Evolutionary conservation across 305 asterid species (phyloP).

Genomic region (Fraxinus latifolia): DNA sequence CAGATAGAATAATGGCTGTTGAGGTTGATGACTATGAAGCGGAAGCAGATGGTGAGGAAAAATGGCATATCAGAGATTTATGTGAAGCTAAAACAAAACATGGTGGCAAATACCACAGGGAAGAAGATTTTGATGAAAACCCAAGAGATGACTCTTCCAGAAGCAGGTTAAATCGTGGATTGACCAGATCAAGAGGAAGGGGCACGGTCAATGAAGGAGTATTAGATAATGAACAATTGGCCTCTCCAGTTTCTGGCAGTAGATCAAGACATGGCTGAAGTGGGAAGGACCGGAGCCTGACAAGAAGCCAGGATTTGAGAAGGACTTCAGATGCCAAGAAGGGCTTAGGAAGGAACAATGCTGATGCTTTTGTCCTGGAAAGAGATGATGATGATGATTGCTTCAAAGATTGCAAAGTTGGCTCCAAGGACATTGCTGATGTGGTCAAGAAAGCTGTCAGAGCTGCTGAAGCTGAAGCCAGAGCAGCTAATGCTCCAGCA

Average conservation of each 20-base stretch:
- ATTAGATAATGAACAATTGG: conserved; percentile 68
- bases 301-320: conserved; percentile 47
- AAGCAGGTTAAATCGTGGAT: conserved; percentile 61
- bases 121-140: conserved; percentile 74
- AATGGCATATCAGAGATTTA: conserved; percentile 46
- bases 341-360: conserved; percentile 29
- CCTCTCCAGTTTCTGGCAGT: conserved; percentile 71
- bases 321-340: conserved; percentile 54
- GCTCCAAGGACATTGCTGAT: conserved; percentile 69
- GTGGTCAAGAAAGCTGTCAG: conserved; percentile 81
- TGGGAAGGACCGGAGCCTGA: conserved; percentile 52
- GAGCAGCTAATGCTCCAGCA: conserved; percentile 83
- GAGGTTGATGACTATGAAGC: conserved; percentile 49
- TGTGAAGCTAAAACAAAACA: conserved; percentile 57
- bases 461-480: conserved; percentile 99
- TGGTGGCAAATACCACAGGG: conserved; percentile 59
- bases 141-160: conserved; percentile 64
- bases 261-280: conserved; percentile 62
- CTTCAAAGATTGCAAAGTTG: conserved; percentile 80
- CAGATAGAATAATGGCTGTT: conserved; percentile 38
- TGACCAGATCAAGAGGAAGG: conserved; percentile 58
- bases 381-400: conserved; percentile 89
- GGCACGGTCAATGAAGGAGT: conserved; percentile 63
- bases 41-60: conserved; percentile 64
- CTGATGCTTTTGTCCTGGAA: conserved; percentile 46